Conservation (phyloP, 441 rosid species). For the Pelargonium myrrhifolium region DNA sequence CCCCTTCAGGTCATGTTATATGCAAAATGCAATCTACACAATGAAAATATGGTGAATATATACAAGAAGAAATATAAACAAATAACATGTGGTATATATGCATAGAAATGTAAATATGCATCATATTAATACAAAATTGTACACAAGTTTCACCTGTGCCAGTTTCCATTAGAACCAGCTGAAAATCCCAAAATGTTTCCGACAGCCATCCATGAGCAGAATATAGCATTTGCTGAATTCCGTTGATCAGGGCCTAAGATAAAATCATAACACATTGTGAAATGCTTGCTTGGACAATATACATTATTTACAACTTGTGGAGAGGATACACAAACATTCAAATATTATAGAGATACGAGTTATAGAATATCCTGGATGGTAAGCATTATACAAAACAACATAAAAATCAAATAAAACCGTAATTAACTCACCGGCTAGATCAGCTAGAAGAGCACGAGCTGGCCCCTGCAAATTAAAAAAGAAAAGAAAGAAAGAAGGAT, state of each 20-base stretch:
- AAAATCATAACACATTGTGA: slow-evolving; percentile 15
- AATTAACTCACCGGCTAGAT: slow-evolving; percentile 53
- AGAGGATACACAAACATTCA: slow-evolving; percentile 3
- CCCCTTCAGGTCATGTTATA: not conserved
- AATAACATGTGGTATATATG: too few relatives aligned
- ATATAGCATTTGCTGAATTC: slow-evolving; percentile 83
- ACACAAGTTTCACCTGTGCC: slow-evolving; percentile 63
- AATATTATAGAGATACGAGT: slow-evolving; percentile 10
- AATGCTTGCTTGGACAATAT: slow-evolving; percentile 18
- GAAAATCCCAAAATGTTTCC: slow-evolving; percentile 95
- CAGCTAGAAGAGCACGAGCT: slow-evolving; percentile 94
- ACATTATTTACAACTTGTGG: not conserved
- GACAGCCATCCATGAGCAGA: slow-evolving; percentile 96
- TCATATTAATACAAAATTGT: slow-evolving; percentile 6
- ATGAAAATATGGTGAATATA: not conserved
- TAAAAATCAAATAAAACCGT: not conserved
- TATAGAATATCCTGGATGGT: slow-evolving; percentile 9
- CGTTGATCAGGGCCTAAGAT: slow-evolving; percentile 81
- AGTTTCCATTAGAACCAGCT: slow-evolving; percentile 84
- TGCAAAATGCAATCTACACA: not conserved
- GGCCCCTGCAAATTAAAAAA: slow-evolving; percentile 57
- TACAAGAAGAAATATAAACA: not conserved
- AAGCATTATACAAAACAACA: slow-evolving; percentile 10
- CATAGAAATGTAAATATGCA: slow-evolving; percentile 4
- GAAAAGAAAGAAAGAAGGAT: slow-evolving; percentile 1